Base-by-base conservation (phyloP, 2,329 filamentous ascomycete genomes). In the Chrysoporthe cubensis region DNA sequence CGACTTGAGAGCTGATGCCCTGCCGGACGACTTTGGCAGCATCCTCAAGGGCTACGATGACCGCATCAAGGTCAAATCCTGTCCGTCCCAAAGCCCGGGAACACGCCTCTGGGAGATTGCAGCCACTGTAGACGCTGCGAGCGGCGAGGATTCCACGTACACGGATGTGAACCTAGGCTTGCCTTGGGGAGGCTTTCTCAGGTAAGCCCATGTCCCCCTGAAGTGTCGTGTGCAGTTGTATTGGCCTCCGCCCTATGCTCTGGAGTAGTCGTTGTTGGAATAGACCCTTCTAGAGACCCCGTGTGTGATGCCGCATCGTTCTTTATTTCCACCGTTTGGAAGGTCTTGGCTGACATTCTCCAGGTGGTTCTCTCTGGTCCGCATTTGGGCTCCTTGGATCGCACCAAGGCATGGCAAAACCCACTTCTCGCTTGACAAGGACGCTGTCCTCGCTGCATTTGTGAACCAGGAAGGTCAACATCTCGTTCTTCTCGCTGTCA, bases 351-450 rank as follows among this genome's bases (percentile, higher is more conserved):
- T 75, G 56, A 75, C 60, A 63, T 16, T 63, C 58, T 16, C 58
- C 62, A 88, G 91, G 72, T 97, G 93, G 88, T 95, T 97, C 76
- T 88, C 92, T 8, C 80, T 97, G 14, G 89, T 96, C 5, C 88
- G 94, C 21, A 82, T 92, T 3, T 96, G 90, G 88, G 86, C 85
- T 44, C 91, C 94, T 1, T 98, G 95, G 95, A 81, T 97, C 13
- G 93, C 91, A 8, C 95, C 95, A n/a, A 84, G 93, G 50, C 94
- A 97, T 76, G 94, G 94, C 14, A 88, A 86, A 70, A 78, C 81
- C 3, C 80, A 80, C 0, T 91, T 97, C 66, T 80, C 81, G 4
- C 81, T 94, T 4, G 90, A 93, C 69, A 92, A 94, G 72, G 92
- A 96, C 74, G 93, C 89, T 1, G 79, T 97, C 2, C 76, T 97